A percentile compares a stretch with the other conserved stretches of the same genome.
phyloP scores from a whole-genome alignment of 179 eudicot genomes.

The Spinacia oleracea region DNA sequence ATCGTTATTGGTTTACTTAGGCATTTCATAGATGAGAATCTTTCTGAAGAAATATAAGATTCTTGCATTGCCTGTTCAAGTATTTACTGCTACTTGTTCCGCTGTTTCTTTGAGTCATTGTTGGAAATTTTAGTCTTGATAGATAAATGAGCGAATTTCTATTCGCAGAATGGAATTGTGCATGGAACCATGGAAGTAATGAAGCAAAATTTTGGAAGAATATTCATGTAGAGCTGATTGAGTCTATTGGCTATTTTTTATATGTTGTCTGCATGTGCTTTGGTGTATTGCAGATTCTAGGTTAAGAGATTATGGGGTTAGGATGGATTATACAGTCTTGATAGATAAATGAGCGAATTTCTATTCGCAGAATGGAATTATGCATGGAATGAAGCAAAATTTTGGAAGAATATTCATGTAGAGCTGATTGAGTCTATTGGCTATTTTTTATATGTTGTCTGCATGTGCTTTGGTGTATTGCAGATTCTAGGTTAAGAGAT shows the following conservation, averaged over 20 bases:
- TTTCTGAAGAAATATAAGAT: too few species aligned
- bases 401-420: neutral
- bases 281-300: neutral
- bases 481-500: neutral
- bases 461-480: neutral
- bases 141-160: neutral
- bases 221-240: neutral
- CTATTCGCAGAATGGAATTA: neutral
- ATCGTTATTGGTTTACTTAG: neutral
- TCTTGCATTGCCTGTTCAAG: neutral
- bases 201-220: too few species aligned
- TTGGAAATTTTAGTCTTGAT: neutral
- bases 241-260: too few species aligned
- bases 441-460: neutral
- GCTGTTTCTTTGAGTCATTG: neutral
- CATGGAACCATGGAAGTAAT: neutral
- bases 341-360: neutral
- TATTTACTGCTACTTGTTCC: neutral
- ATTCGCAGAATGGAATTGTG: neutral
- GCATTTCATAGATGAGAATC: neutral
- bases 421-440: too few species aligned
- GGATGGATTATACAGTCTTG: neutral
- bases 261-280: neutral
- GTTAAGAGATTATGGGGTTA: neutral
- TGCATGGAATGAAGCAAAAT: too few species aligned